Conservation (phyloP, 2,329 filamentous ascomycete species). For the Fusarium compactum region DNA sequence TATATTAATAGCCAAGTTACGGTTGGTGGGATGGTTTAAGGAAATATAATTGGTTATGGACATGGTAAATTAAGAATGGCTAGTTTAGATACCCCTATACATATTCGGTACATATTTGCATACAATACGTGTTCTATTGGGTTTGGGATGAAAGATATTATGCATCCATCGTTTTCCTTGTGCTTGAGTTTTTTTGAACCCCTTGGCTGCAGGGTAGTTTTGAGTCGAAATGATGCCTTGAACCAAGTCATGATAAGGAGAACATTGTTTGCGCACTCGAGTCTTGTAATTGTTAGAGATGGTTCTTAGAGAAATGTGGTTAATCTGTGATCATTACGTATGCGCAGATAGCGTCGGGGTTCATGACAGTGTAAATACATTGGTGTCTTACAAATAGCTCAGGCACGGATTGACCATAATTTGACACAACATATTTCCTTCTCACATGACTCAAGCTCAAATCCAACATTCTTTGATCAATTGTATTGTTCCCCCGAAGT, state of each 20-base stretch:
- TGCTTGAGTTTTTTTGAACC: not conserved
- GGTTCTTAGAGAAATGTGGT: not conserved
- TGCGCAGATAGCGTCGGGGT: not conserved
- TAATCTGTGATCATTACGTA: too few species aligned
- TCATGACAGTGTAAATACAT: not conserved
- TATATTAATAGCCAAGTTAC: not conserved
- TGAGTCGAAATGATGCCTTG: not conserved
- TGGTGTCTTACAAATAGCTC: not conserved
- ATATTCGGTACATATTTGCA: constrained; percentile 23
- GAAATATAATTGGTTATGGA: not conserved
- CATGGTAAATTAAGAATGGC: constrained; percentile 14
- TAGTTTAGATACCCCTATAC: constrained; percentile 29
- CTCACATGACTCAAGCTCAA: not conserved
- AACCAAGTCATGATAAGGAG: not conserved
- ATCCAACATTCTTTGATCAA: not conserved
- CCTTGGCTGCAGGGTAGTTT: not conserved
- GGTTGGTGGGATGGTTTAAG: not conserved
- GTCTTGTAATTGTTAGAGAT: not conserved
- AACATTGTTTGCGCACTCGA: not conserved
- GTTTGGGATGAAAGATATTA: not conserved
- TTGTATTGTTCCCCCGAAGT: not conserved
- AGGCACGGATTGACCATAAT: not conserved
- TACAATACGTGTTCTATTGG: not conserved
- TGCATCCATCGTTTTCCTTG: rapidly evolving
- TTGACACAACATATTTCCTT: rapidly evolving